phyloP scores from a whole-genome alignment of 306 rosid genomes.

The Castanopsis chinensis region DNA sequence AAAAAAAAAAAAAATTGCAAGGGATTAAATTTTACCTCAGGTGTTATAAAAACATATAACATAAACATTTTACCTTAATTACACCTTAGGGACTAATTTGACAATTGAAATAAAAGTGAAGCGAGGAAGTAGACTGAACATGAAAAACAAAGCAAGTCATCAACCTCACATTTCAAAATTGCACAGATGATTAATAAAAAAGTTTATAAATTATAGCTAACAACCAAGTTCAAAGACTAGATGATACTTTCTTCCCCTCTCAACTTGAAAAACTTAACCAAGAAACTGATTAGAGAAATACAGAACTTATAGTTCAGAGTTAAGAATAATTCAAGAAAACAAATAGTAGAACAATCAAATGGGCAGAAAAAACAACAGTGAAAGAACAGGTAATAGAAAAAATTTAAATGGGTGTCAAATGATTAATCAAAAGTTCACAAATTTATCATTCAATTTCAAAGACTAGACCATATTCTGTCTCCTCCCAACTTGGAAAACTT shows the following conservation, averaged over 20 bases:
- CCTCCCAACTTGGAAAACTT: too few species aligned
- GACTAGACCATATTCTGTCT: too few species aligned
- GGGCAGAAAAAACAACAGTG: neutral
- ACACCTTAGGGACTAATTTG: too few species aligned
- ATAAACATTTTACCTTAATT: too few species aligned
- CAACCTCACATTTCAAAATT: neutral
- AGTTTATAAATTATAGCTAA: neutral
- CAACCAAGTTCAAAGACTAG: too few species aligned
- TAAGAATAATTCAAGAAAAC: neutral
- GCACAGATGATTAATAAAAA: neutral
- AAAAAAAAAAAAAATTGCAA: too few species aligned
- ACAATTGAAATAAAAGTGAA: too few species aligned
- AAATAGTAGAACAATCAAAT: neutral
- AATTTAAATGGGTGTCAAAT: too few species aligned
- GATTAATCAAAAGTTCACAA: too few species aligned
- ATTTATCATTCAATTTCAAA: too few species aligned
- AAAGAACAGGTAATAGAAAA: neutral
- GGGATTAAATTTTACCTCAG: too few species aligned
- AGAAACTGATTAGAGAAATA: neutral
- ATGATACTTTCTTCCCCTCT: neutral
- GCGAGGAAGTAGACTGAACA: neutral
- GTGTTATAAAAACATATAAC: too few species aligned
- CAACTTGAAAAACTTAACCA: neutral
- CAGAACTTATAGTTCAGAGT: neutral
- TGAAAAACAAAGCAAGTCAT: neutral